Evolutionary conservation across 2,329 filamentous ascomycete species (phyloP).

Genomic region (Penicillium sp.): DNA sequence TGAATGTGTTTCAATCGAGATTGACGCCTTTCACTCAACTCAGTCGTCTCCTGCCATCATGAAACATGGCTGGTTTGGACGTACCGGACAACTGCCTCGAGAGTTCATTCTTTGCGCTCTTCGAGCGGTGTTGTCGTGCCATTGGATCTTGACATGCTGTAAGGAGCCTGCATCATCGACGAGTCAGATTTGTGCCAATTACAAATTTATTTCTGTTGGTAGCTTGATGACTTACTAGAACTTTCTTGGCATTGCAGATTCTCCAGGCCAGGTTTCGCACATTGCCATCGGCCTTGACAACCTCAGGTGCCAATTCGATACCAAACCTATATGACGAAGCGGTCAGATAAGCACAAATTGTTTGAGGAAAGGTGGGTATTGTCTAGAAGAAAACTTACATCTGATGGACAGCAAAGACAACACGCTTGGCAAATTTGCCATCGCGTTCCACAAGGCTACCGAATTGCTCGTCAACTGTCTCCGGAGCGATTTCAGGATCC

Average conservation of each 20-base stretch:
- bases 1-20: not conserved
- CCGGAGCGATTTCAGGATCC: slow-evolving; percentile 85
- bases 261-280: slow-evolving; percentile 90
- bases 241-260: slow-evolving; percentile 93
- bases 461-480: slow-evolving; percentile 74
- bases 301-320: slow-evolving; percentile 88
- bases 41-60: not conserved
- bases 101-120: slow-evolving; percentile 22
- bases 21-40: not conserved
- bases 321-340: slow-evolving; percentile 60
- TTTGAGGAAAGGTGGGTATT: not conserved
- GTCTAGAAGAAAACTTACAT: slow-evolving; percentile 60
- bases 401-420: slow-evolving; percentile 90
- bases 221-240: slow-evolving; percentile 64
- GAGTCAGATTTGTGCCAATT: slow-evolving; percentile 9
- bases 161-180: slow-evolving; percentile 57
- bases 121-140: slow-evolving; percentile 60
- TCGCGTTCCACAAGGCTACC: slow-evolving; percentile 82
- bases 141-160: slow-evolving; percentile 67
- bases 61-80: not conserved
- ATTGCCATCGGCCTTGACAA: slow-evolving; percentile 88
- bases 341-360: slow-evolving; percentile 9
- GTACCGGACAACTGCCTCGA: not conserved
- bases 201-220: not conserved
- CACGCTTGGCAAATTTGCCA: slow-evolving; percentile 80